Evolutionary conservation across 495 filamentous ascomycete genomes (phyloP).

Genomic region (Aspergillus taichungensis): DNA sequence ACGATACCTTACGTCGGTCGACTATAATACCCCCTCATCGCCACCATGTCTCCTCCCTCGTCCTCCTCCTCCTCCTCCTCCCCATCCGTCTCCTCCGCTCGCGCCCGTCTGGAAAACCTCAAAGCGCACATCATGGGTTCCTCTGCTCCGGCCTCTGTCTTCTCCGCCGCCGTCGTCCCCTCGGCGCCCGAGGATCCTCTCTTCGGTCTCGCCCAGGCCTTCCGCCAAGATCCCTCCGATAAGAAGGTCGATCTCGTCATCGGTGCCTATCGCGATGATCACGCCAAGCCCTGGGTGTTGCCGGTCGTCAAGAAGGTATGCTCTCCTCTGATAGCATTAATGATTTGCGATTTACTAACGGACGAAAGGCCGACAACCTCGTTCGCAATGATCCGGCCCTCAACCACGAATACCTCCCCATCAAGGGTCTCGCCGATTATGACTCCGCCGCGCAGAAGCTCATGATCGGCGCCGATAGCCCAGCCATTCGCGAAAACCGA

Average conservation of each 20-base stretch:
- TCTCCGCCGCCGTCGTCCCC: constrained; percentile 70
- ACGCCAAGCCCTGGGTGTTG: constrained; percentile 96
- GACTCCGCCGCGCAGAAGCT: constrained; percentile 84
- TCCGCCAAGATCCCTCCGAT: constrained; percentile 69
- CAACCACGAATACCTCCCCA: constrained; percentile 98
- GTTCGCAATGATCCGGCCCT: constrained; percentile 78
- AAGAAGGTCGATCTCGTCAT: constrained; percentile 95
- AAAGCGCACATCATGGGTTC: constrained; percentile 40
- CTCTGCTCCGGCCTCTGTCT: constrained; percentile 47
- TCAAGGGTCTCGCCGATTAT: constrained; percentile 77
- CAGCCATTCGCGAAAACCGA: constrained; percentile 76
- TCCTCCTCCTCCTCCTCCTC: constrained; percentile 12
- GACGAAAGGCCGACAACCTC: constrained; percentile 71
- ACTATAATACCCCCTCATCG: no score
- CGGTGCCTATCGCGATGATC: constrained; percentile 90
- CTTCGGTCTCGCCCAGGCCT: constrained; percentile 88
- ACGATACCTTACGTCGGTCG: no score
- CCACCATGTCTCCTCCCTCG: constrained; percentile 10
- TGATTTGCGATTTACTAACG: constrained; percentile 6
- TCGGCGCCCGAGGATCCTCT: constrained; percentile 92
- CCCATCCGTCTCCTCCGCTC: constrained; percentile 18
- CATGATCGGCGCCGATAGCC: constrained; percentile 70
- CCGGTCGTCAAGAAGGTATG: constrained; percentile 91
- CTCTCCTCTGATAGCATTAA: neutral
- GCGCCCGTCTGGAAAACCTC: constrained; percentile 32